Percentiles rank a stretch among this genome's conserved stretches.
phyloP scores from a whole-genome alignment of 768 basidiomycete species.

The Agaricus blazei region DNA sequence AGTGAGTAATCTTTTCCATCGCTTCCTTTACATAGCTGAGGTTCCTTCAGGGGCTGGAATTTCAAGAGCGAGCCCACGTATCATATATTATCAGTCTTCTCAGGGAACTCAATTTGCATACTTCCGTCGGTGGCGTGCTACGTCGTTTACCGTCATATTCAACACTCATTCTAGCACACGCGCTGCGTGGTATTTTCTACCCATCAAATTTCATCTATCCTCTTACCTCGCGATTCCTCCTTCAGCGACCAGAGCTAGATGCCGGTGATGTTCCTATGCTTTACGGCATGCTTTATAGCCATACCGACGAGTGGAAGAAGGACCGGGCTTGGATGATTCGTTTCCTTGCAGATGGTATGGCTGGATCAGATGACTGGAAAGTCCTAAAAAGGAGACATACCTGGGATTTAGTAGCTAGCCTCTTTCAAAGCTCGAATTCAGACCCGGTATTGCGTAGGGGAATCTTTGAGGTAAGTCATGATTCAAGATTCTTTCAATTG shows the following conservation, averaged over 20 bases:
- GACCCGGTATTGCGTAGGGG: constrained; percentile 50
- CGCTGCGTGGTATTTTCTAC: constrained; percentile 77
- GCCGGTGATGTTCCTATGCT: constrained; percentile 84
- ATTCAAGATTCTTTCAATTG: neutral
- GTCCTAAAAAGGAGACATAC: constrained; percentile 78
- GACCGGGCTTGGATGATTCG: constrained; percentile 87
- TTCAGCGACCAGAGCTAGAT: constrained; percentile 85
- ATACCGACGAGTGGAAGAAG: constrained; percentile 75
- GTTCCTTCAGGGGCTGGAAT: constrained; percentile 43
- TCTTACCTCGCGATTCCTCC: constrained; percentile 76
- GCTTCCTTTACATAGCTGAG: neutral
- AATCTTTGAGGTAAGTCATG: constrained; percentile 58
- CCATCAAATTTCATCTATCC: constrained; percentile 90
- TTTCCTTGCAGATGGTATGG: constrained; percentile 79
- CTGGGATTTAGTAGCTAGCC: constrained; percentile 81
- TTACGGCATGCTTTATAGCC: constrained; percentile 82
- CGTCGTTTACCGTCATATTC: constrained; percentile 70
- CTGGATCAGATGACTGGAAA: constrained; percentile 72
- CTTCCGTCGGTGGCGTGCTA: constrained; percentile 27
- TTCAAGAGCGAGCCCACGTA: constrained; percentile 77
- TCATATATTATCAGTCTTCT: constrained; percentile 63
- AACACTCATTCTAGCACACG: constrained; percentile 79
- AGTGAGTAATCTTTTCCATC: constrained; percentile 35
- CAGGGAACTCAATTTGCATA: constrained; percentile 45
- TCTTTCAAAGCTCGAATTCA: constrained; percentile 63